Percentiles rank a stretch among this genome's conserved stretches.
phyloP scores from a whole-genome alignment of 257 asterid genomes.

The Ehretia macrophylla region DNA sequence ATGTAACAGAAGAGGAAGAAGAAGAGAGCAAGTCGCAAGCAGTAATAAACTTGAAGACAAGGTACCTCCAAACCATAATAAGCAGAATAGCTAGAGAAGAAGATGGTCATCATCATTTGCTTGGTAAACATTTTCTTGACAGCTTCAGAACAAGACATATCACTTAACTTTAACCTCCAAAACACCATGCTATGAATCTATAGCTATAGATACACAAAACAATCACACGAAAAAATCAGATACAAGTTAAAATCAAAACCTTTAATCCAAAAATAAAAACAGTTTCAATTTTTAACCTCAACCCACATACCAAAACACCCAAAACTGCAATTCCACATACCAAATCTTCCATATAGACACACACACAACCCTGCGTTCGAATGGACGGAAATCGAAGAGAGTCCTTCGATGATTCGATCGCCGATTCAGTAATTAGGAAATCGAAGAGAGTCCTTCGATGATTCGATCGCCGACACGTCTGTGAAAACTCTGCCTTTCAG shows the following conservation, averaged over 20 bases:
- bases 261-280: no score
- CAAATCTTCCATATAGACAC: neutral
- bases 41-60: neutral
- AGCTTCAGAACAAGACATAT: neutral
- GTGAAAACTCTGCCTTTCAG: no score
- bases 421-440: no score
- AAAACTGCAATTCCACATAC: neutral
- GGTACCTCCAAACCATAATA: conserved; percentile 1
- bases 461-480: no score
- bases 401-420: no score
- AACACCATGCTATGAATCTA: no score
- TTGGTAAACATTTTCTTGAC: conserved; percentile 13
- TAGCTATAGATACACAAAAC: no score
- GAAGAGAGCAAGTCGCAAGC: conserved; percentile 13
- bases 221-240: neutral
- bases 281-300: neutral
- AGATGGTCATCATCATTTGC: neutral
- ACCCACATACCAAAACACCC: neutral
- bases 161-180: no score
- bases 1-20: conserved; percentile 13
- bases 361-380: no score
- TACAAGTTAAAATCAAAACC: neutral
- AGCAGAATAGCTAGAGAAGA: neutral
- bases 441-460: no score
- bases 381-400: no score